These are phyloP conservation scores for Acanthamoeba culbertsoni DNA, from an alignment of 208 protist species.

Conservation along the genomic window DNA sequence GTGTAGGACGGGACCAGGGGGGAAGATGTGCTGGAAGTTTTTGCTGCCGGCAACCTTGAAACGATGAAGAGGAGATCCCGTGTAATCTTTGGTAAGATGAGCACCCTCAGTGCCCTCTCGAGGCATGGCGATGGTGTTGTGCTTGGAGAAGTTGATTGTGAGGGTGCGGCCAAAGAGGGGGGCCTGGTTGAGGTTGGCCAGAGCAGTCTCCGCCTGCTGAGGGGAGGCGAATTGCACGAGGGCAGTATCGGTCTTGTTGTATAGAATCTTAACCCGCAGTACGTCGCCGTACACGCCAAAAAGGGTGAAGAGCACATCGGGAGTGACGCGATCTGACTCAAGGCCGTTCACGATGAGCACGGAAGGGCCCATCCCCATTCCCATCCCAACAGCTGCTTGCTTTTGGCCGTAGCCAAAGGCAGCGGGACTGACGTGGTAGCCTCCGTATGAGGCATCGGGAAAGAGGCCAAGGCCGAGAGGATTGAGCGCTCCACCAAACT, in stretches of 20 bases:
- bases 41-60: constrained; percentile 74
- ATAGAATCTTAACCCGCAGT: constrained; percentile 78
- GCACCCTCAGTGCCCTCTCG: constrained; percentile 25
- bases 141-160: constrained; percentile 74
- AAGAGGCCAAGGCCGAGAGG: neutral
- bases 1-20: constrained; percentile 68
- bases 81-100: constrained; percentile 77
- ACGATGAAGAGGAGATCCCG: constrained; percentile 66
- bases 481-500: neutral
- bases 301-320: constrained; percentile 74
- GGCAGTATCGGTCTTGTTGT: constrained; percentile 75
- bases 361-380: constrained; percentile 16
- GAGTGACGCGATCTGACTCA: constrained; percentile 35
- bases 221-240: constrained; percentile 72
- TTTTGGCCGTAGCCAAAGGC: constrained; percentile 43
- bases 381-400: constrained; percentile 12
- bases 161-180: constrained; percentile 66
- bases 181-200: constrained; percentile 68
- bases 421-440: constrained; percentile 37
- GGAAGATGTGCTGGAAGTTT: constrained; percentile 73
- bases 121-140: constrained; percentile 68
- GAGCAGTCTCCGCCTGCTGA: constrained; percentile 70
- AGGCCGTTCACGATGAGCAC: constrained; percentile 67
- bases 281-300: constrained; percentile 79
- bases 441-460: constrained; percentile 14